Base-by-base conservation (phyloP, 139 green algal genomes). In the Chlamydomonas sp. region DNA sequence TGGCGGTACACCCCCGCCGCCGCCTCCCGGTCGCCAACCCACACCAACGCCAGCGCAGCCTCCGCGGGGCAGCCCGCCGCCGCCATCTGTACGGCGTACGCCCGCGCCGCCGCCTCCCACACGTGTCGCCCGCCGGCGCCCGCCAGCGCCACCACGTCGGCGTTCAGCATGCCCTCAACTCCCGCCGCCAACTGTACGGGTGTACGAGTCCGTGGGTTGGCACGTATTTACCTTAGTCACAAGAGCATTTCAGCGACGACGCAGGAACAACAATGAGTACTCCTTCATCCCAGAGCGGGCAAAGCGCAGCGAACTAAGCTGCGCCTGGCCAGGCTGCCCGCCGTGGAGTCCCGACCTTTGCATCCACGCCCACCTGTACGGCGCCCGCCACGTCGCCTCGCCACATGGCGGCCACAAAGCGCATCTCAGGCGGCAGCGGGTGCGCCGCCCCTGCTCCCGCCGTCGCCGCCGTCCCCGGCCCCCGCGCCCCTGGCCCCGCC, bases 81-180 rank as follows among this genome's bases (percentile, higher is more conserved):
- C 62, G 61, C 73, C 83, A 87, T 87, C 6, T 17, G 14, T 16
- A 15, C 72, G 63, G 83, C 72, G 75, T 88, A 83, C 63, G 83
- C 63, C 75, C 84, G 63, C 64, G 84, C 17, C 49, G 84, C 75
- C 57, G 84, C 84, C 84, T 83, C 63, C 84, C 84, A 83, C 5
- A 57, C 49, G n/a, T 57, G n/a, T 8, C 75, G 8, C 4, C 84
- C 84, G 14, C 49, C 75, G n/a, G 75, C 75, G 57, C 75, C 84
- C 74, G 84, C 84, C 75, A 88, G 9, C 0, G 75, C 84, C 75
- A 88, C 84, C 58, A 88, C 57, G 57, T 88, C 84, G 7, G 84
- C 84, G 7, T 18, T 78, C 57, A 83, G 2, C 84, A 88, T 83
- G 7, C 84, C 84, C 75, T 88, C 75, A 57, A 31, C 17, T 4